Percentiles rank a stretch among this genome's conserved stretches.
Conservation (phyloP, 192 early-diverging fungal species). For the Mycoemilia scoparia region DNA sequence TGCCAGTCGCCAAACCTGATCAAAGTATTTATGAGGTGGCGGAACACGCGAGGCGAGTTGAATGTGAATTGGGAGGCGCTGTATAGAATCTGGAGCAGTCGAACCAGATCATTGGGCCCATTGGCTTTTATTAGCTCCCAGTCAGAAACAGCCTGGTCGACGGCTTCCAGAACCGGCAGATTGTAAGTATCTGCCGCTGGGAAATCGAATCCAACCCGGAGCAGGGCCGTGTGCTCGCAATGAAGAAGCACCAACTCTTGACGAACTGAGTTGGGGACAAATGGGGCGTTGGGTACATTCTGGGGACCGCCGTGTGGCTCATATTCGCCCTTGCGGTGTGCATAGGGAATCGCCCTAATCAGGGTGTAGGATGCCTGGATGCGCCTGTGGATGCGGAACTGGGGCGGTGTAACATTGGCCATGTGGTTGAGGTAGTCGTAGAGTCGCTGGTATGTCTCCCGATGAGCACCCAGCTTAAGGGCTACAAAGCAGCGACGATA, state of each 20-base stretch:
- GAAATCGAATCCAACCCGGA: constrained; percentile 34
- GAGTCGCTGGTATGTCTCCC: constrained; percentile 6
- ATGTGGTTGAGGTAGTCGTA: constrained; percentile 22
- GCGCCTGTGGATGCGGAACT: constrained; percentile 31
- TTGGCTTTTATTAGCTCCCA: constrained; percentile 32
- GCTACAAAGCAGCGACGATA: constrained; percentile 39
- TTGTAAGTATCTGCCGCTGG: constrained; percentile 44
- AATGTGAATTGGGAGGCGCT: constrained; percentile 44
- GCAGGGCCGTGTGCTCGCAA: constrained; percentile 36
- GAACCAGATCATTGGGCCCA: constrained; percentile 31
- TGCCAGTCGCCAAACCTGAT: constrained; percentile 46
- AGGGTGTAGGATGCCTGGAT: constrained; percentile 31
- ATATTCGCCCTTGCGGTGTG: constrained; percentile 13
- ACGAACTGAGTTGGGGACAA: not conserved
- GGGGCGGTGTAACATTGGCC: constrained; percentile 19
- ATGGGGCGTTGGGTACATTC: not conserved
- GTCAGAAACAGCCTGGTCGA: constrained; percentile 42
- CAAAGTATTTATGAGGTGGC: constrained; percentile 40
- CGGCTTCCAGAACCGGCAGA: constrained; percentile 34
- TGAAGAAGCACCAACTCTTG: constrained; percentile 32
- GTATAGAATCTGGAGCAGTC: constrained; percentile 41
- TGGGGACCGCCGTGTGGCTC: constrained; percentile 7
- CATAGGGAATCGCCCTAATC: constrained; percentile 21
- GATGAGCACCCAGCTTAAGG: constrained; percentile 8
- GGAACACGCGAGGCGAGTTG: constrained; percentile 47